These are phyloP conservation scores for Coemansia sp. DNA, from an alignment of 192 early-diverging fungal species.

Conservation along the genomic window DNA sequence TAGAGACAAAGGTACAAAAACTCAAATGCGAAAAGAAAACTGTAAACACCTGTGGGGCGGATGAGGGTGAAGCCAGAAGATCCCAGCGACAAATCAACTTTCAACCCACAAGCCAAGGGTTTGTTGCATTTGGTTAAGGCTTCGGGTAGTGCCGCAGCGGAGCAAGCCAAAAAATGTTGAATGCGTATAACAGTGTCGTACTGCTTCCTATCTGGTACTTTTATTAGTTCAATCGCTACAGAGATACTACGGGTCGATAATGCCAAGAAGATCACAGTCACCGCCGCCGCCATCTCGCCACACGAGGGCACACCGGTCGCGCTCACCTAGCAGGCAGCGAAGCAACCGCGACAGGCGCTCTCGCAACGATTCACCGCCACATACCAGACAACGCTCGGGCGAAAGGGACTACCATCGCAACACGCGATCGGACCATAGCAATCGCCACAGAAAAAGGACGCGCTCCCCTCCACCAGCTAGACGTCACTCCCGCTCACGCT, in stretches of 20 bases:
- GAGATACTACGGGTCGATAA: not conserved
- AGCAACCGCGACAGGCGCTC: constrained; percentile 6
- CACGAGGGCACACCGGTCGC: constrained; percentile 16
- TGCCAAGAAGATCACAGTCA: constrained; percentile 34
- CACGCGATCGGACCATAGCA: not conserved
- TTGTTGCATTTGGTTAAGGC: not conserved
- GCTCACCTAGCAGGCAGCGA: constrained; percentile 30
- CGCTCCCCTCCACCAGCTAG: not conserved
- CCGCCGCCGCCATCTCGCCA: constrained; percentile 9
- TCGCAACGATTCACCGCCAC: constrained; percentile 12
- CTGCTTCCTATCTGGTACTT: not conserved
- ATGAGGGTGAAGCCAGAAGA: not conserved
- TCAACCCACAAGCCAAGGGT: not conserved
- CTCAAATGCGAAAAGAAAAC: too few relatives aligned
- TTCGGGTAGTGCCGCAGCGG: not conserved
- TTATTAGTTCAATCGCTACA: not conserved
- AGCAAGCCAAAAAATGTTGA: too few relatives aligned
- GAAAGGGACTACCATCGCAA: constrained; percentile 20
- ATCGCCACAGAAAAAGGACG: constrained; percentile 1
- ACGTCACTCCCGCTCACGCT: constrained; percentile 10
- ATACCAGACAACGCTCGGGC: constrained; percentile 10
- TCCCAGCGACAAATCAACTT: not conserved
- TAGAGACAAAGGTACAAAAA: not conserved
- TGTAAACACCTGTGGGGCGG: not conserved
- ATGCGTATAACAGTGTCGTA: not conserved